These are phyloP conservation scores for Phanerodontia chrysosporium DNA, from an alignment of 768 basidiomycete species.

Conservation along the genomic window DNA sequence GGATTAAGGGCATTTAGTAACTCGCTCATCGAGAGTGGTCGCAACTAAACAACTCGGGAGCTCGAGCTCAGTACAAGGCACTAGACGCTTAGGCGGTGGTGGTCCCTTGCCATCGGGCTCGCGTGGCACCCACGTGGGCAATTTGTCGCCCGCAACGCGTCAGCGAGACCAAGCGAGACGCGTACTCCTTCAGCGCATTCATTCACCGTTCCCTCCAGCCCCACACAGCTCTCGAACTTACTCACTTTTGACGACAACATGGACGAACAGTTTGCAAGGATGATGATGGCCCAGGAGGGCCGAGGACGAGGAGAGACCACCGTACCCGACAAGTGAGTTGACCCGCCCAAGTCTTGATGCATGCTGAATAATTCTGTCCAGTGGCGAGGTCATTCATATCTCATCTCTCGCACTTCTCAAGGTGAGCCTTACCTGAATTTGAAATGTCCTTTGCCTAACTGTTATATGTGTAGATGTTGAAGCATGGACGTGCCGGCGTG, in stretches of 20 bases:
- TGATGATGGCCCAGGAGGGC: slow-evolving; percentile 30
- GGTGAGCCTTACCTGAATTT: slow-evolving; percentile 39
- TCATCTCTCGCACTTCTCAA: slow-evolving; percentile 96
- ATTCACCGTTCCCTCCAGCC: not conserved
- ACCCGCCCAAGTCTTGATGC: slow-evolving; percentile 4
- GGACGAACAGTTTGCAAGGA: slow-evolving; percentile 29
- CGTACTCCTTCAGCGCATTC: slow-evolving; percentile 13
- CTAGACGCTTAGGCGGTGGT: not conserved
- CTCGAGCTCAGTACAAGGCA: not conserved
- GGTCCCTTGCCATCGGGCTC: not conserved
- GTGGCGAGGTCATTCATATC: slow-evolving; percentile 94
- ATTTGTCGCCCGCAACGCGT: slow-evolving; percentile 33
- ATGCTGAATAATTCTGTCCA: slow-evolving; percentile 25
- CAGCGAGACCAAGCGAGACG: slow-evolving; percentile 25
- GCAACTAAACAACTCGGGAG: not conserved
- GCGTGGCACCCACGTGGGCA: slow-evolving; percentile 19
- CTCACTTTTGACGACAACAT: slow-evolving; percentile 8
- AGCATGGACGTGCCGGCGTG: slow-evolving; percentile 97
- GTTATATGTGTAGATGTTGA: slow-evolving; percentile 74
- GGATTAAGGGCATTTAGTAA: slow-evolving; percentile 79
- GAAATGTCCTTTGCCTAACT: not conserved
- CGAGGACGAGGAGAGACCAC: slow-evolving; percentile 34
- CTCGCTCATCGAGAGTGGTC: slow-evolving; percentile 49
- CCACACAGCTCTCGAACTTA: not conserved
- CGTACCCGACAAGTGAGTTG: slow-evolving; percentile 74